Conservation (phyloP, 225 moss, liverwort and hornwort species). For the Pseudoscleropodium purum region DNA sequence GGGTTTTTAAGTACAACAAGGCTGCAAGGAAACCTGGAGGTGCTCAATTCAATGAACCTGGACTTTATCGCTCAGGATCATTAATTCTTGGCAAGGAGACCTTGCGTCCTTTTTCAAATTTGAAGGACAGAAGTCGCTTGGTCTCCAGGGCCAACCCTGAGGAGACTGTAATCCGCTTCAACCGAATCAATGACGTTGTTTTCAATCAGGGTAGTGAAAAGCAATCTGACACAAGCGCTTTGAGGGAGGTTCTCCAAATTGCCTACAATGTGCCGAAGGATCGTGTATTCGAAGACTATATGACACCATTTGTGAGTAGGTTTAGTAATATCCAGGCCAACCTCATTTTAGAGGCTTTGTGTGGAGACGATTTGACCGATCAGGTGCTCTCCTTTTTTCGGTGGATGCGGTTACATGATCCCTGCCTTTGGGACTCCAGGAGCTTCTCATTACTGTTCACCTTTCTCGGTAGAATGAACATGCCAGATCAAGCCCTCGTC, state of each 20-base stretch:
- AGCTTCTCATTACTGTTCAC: slow-evolving; percentile 71
- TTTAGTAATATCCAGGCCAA: slow-evolving; percentile 54
- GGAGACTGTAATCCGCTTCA: background rate
- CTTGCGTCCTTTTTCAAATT: background rate
- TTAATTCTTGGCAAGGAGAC: background rate
- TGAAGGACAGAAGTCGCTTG: background rate
- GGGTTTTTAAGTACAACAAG: slow-evolving; percentile 41
- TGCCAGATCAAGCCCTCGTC: slow-evolving; percentile 62
- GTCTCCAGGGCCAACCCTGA: background rate
- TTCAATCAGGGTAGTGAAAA: background rate
- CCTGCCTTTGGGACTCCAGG: slow-evolving; percentile 62
- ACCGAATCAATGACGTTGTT: background rate
- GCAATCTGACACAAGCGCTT: background rate
- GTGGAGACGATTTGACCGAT: slow-evolving; percentile 43
- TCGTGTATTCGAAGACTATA: slow-evolving; percentile 53
- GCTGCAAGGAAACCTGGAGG: slow-evolving; percentile 19
- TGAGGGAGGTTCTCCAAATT: slow-evolving; percentile 44
- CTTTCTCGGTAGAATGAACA: slow-evolving; percentile 49
- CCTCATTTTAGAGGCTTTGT: slow-evolving; percentile 50
- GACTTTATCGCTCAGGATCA: slow-evolving; percentile 1
- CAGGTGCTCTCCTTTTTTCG: slow-evolving; percentile 73
- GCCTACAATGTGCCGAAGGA: slow-evolving; percentile 46
- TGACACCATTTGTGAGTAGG: slow-evolving; percentile 42
- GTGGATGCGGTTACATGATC: slow-evolving; percentile 84
- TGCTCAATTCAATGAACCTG: background rate